Conservation (phyloP, 2,329 filamentous ascomycete genomes). For the Botrytis tulipae region DNA sequence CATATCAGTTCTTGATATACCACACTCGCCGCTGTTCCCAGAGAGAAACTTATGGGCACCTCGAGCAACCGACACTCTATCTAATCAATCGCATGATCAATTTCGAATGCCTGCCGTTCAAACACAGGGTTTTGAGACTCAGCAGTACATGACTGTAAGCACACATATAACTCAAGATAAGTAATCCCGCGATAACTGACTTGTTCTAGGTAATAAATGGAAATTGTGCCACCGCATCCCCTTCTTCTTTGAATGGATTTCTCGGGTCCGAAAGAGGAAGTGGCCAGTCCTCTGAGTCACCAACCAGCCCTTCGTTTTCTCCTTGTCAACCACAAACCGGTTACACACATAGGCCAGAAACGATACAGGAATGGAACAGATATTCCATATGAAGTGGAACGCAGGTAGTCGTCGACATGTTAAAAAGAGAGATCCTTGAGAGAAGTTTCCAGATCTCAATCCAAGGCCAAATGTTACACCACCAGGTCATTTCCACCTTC, state of each 20-base stretch:
- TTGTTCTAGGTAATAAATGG: neutral
- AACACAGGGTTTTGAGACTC: neutral
- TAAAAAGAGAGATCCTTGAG: neutral
- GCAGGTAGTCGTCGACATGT: too few species aligned
- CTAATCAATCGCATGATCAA: neutral
- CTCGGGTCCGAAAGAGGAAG: neutral
- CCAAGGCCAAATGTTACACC: neutral
- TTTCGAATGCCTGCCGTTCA: too few species aligned
- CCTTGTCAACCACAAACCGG: neutral
- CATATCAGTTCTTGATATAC: neutral
- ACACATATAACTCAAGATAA: neutral
- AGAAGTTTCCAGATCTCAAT: neutral
- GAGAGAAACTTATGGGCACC: slow-evolving; percentile 2
- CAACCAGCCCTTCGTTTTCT: neutral
- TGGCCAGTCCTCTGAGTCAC: too few species aligned
- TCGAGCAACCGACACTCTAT: too few species aligned
- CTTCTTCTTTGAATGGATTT: too few species aligned
- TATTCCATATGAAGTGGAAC: neutral
- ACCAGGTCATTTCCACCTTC: neutral
- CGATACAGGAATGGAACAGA: neutral
- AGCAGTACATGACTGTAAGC: neutral
- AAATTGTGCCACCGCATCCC: rapidly evolving
- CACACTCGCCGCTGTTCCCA: neutral
- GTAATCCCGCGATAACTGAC: neutral
- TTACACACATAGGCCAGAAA: neutral